Evolutionary conservation across 192 early-diverging fungal species (phyloP), one percentile per base, ranked within the genome.

Genomic region (Haplosporangium gracile): DNA sequence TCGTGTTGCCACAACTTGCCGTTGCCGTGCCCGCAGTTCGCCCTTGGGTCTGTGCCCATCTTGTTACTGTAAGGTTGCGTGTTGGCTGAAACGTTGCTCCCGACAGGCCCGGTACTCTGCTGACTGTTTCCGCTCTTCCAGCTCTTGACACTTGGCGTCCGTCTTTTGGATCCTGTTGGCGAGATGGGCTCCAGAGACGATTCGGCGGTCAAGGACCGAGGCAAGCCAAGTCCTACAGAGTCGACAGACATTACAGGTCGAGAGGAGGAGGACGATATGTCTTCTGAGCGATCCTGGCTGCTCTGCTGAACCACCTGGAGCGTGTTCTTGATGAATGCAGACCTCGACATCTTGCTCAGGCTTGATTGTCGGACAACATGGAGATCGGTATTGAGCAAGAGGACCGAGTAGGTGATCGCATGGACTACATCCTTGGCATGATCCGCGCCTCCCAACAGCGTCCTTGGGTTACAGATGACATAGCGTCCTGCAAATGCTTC

Each of bases 381-480:
- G 72, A 98, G 87, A 86, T 99, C 98, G 5, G 98, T 99, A 88
- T 98, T 98, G 8, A 99, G 91, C 65, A 99, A 83, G 78, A 99
- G 85, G 9, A 97, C 81, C 16, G 97, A 97, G 82, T 97, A 97
- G 0, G 95, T 91, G 65, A 97, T 92, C 26, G 95, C 96, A 79
- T 99, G 95, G 1, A 97, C 96, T 36, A 96, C 92, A 82, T 98
- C 97, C 85, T 83, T 88, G 40, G 86, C 83, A 13, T 77, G n/a
- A 39, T 82, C 81, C 4, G 81, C 75, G 32, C 75, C 81, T 32
- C 90, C 91, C 43, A 88, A 90, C 1, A 93, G 69, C 38, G 88
- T 87, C 71, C 93, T 88, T 15, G 92, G 91, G 82, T 99, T 99
- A 88, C 96, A 98, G 47, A 93, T 90, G 87, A 94, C 95, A 83